phyloP scores from a whole-genome alignment of 805 yeast species.

The Yamadazyma endophytica region DNA sequence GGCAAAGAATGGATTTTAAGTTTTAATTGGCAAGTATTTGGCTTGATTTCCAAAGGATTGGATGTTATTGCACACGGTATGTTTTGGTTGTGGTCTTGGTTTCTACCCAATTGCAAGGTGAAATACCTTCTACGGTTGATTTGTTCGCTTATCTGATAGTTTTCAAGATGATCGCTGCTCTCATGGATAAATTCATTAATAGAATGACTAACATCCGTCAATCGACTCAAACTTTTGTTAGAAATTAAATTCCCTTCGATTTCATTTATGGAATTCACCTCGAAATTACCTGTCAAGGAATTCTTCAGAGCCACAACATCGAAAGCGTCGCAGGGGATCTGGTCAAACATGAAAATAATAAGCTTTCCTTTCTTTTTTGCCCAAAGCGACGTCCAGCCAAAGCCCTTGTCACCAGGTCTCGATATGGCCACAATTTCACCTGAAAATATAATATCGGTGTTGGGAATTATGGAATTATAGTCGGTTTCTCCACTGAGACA shows the following conservation, averaged over 20 bases:
- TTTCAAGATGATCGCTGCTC: constrained; percentile 5
- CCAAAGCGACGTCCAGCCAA: constrained; percentile 89
- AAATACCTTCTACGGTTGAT: constrained; percentile 61
- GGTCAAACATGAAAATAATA: constrained; percentile 82
- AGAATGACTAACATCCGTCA: constrained; percentile 23
- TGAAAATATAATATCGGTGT: constrained; percentile 54
- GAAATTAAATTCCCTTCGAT: constrained; percentile 32
- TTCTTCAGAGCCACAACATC: constrained; percentile 44
- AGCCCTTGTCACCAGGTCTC: constrained; percentile 55
- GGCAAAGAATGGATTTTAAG: constrained; percentile 75
- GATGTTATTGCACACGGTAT: constrained; percentile 76
- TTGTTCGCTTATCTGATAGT: constrained; percentile 15
- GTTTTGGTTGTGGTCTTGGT: constrained; percentile 39
- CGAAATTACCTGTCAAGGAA: constrained; percentile 1
- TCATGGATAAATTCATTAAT: constrained; percentile 17
- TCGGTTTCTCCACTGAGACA: constrained; percentile 13
- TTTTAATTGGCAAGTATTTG: constrained; percentile 40
- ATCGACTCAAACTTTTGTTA: constrained; percentile 9
- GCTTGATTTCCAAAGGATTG: constrained; percentile 48
- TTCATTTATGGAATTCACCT: constrained; percentile 22
- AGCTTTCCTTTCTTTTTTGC: constrained; percentile 70
- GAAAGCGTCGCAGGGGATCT: constrained; percentile 62
- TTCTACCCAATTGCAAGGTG: constrained; percentile 45
- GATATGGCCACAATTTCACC: constrained; percentile 84
- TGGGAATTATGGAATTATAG: constrained; percentile 10